Conservation (phyloP, 73 alveolate genomes). For the Paramecium pentaurelia region DNA sequence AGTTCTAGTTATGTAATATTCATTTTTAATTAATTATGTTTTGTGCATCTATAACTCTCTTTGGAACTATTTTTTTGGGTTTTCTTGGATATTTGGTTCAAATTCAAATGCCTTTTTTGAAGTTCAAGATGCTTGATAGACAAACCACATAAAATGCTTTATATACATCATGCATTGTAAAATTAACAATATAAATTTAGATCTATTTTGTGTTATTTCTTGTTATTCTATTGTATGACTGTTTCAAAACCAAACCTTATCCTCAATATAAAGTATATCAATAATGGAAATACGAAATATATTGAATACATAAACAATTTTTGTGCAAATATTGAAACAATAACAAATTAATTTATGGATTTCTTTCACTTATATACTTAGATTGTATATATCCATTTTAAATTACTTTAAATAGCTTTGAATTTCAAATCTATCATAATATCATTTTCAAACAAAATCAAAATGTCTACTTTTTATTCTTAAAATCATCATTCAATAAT, state of each 20-base stretch:
- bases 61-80: constrained; percentile 18
- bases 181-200: background rate
- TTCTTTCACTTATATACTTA: no score
- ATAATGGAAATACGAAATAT: background rate
- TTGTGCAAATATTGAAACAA: background rate
- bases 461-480: background rate
- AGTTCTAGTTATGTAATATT: background rate
- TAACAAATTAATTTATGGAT: background rate
- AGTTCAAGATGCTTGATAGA: constrained; percentile 31
- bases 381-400: no score
- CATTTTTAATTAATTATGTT: background rate
- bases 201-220: background rate
- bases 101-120: constrained; percentile 16
- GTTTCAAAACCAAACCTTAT: background rate
- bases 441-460: background rate
- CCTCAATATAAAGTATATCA: background rate
- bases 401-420: no score
- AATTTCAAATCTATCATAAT: background rate
- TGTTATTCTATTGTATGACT: background rate
- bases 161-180: background rate
- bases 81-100: constrained; percentile 24
- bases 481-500: no score
- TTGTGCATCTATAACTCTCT: background rate
- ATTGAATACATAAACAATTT: background rate
- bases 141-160: background rate